Evolutionary conservation across 305 asterid genomes (phyloP), one percentile per base, ranked within the genome.

Genomic region (Rubia tinctorum): DNA sequence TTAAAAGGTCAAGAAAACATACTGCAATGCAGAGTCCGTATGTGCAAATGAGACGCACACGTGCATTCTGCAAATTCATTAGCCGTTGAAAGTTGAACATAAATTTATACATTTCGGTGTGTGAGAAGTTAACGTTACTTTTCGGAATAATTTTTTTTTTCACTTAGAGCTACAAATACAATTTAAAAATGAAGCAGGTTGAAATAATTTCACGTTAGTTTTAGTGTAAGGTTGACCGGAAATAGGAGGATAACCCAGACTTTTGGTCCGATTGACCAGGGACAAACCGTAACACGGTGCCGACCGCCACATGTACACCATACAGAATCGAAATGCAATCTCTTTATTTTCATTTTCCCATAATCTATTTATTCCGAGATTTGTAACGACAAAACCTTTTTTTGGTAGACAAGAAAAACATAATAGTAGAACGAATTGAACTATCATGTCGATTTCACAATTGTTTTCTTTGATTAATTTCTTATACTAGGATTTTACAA

Each of bases 241-340:
- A 42, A 67, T 30, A 6, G 66, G 43, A 74, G 72, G 44, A 59
- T 12, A 44, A 60, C 51, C 59, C 17, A 25, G 85, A 85, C 87
- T 79, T 62, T 73, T 64, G 85, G 87, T 81, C 82, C 68, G 77
- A 73, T 49, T 59, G 85, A 83, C 84, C 83, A 49, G 80, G 71
- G 84, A 73, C 87, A 80, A 6, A 43, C 73, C 44, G 74, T 75
- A 17, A 71, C 67, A 51, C 34, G 70, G 45, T 60, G n/a, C n/a
- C n/a, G n/a, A n/a, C n/a, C n/a, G n/a, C n/a, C n/a, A n/a, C n/a
- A n/a, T n/a, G 77, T 63, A 63, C 10, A 40, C 40, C 78, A 20
- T 20, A 42, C 30, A 13, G 56, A 62, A 45, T 20, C 66, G 10
- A 68, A 1, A 65, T 56, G 30, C 23, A 8, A 47, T 22, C 17